A percentile compares a stretch with the other conserved stretches of the same genome.
These are phyloP conservation scores for Ceratobasidium theobromae DNA, from an alignment of 1,284 basidiomycete genomes.

Conservation along the genomic window DNA sequence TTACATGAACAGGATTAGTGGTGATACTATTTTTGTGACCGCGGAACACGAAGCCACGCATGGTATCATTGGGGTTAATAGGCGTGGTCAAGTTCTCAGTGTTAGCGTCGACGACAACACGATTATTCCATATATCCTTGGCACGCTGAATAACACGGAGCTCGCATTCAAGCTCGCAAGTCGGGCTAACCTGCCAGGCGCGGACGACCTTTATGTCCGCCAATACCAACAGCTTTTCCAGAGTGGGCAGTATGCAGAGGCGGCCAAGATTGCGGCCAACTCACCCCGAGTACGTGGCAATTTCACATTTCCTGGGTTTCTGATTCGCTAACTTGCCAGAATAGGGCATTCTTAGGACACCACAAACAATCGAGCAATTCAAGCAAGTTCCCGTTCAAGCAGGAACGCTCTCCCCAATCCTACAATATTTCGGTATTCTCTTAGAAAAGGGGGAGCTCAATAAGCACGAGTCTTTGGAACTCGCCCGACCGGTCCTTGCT, in stretches of 20 bases:
- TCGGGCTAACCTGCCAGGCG: conserved; percentile 95
- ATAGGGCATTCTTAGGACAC: conserved; percentile 94
- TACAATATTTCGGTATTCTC: conserved; percentile 98
- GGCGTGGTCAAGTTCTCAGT: conserved; percentile 97
- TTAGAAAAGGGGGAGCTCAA: conserved; percentile 98
- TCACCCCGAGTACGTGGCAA: conserved; percentile 72
- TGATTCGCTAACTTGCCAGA: background rate
- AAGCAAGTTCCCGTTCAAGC: conserved; percentile 91
- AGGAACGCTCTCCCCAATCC: conserved; percentile 91
- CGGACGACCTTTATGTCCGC: conserved; percentile 94
- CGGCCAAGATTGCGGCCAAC: conserved; percentile 98
- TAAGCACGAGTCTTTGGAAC: conserved; percentile 93
- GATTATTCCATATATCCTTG: conserved; percentile 92
- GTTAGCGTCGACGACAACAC: conserved; percentile 97
- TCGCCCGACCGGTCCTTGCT: conserved; percentile 93
- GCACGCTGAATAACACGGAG: conserved; percentile 94
- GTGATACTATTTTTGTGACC: conserved; percentile 99
- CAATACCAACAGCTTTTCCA: conserved; percentile 95
- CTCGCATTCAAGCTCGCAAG: conserved; percentile 98
- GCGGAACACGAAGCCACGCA: conserved; percentile 92
- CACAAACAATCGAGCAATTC: conserved; percentile 96
- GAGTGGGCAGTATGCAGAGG: conserved; percentile 88
- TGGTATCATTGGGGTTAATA: conserved; percentile 99
- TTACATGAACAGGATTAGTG: conserved; percentile 99
- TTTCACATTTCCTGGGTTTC: background rate